Conservation (phyloP, 2,329 filamentous ascomycete genomes). For the Davidsoniella virescens region DNA sequence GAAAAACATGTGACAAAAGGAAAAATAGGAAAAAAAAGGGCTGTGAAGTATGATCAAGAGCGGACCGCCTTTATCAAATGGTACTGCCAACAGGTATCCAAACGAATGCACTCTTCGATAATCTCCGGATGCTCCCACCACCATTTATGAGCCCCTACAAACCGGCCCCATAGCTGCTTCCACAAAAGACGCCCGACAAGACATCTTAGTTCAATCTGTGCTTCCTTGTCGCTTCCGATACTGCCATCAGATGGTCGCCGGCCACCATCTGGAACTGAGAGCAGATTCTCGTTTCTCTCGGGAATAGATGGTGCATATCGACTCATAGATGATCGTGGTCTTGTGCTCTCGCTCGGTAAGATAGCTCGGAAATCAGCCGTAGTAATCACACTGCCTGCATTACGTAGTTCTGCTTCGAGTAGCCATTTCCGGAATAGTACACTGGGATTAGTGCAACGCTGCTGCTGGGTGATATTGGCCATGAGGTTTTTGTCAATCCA, state of each 20-base stretch:
- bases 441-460: slow-evolving; percentile 43
- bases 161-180: slow-evolving; percentile 43
- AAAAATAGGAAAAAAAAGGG: slow-evolving; percentile 1
- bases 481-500: slow-evolving; percentile 49
- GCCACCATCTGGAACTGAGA: background rate
- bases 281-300: no score
- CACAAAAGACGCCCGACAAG: slow-evolving; percentile 41
- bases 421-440: slow-evolving; percentile 44
- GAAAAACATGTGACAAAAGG: slow-evolving; percentile 5
- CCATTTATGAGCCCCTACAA: slow-evolving; percentile 33
- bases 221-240: slow-evolving; percentile 17
- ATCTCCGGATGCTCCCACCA: slow-evolving; percentile 46
- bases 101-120: slow-evolving; percentile 35
- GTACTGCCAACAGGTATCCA: slow-evolving; percentile 43
- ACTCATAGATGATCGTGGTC: no score
- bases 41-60: background rate
- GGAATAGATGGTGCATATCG: no score
- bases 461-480: slow-evolving; percentile 40
- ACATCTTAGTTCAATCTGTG: slow-evolving; percentile 32
- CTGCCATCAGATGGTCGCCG: background rate
- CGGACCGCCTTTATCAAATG: slow-evolving; percentile 38
- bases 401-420: slow-evolving; percentile 34
- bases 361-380: slow-evolving; percentile 34
- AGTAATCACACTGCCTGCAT: slow-evolving; percentile 30
- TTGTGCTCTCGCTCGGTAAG: slow-evolving; percentile 17